Conservation (phyloP, 2,329 filamentous ascomycete genomes). For the Trichoderma arundinaceum region DNA sequence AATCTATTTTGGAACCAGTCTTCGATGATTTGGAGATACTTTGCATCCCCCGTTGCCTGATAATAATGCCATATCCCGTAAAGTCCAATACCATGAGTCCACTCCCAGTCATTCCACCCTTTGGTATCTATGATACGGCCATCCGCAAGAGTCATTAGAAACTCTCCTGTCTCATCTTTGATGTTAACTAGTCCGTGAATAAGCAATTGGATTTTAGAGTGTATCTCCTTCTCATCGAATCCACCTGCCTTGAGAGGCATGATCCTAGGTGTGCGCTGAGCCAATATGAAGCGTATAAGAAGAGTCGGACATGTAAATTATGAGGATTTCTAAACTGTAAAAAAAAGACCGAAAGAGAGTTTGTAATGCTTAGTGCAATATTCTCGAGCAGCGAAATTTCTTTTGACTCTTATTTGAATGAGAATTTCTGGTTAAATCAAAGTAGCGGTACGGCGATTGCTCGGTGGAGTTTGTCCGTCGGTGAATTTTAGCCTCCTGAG, state of each 20-base stretch:
- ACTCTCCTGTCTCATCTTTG: conserved; percentile 21
- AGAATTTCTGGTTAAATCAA: too few relatives aligned
- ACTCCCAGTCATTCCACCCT: conserved; percentile 28
- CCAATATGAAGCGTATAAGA: too few relatives aligned
- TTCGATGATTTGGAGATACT: conserved; percentile 25
- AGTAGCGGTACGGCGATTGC: neutral
- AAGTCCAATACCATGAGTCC: conserved; percentile 23
- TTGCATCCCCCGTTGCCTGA: conserved; percentile 5
- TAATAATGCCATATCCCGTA: conserved; percentile 28
- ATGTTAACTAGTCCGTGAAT: conserved; percentile 22
- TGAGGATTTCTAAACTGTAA: too few relatives aligned
- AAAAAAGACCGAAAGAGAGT: too few relatives aligned
- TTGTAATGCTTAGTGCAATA: too few relatives aligned
- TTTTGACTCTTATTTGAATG: too few relatives aligned
- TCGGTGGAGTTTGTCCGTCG: conserved; percentile 7
- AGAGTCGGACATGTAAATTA: too few relatives aligned
- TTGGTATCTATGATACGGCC: conserved; percentile 25
- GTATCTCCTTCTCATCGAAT: conserved; percentile 21
- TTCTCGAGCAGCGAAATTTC: too few relatives aligned
- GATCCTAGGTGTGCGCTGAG: neutral
- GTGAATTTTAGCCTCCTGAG: neutral
- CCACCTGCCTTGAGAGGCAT: conserved; percentile 9
- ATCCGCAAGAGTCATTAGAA: conserved; percentile 23
- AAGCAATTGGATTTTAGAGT: conserved; percentile 18
- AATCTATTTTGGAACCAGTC: conserved; percentile 14